Evolutionary conservation across 768 basidiomycete genomes (phyloP), one percentile per base, ranked within the genome.

Genomic region (Suillus subluteus): DNA sequence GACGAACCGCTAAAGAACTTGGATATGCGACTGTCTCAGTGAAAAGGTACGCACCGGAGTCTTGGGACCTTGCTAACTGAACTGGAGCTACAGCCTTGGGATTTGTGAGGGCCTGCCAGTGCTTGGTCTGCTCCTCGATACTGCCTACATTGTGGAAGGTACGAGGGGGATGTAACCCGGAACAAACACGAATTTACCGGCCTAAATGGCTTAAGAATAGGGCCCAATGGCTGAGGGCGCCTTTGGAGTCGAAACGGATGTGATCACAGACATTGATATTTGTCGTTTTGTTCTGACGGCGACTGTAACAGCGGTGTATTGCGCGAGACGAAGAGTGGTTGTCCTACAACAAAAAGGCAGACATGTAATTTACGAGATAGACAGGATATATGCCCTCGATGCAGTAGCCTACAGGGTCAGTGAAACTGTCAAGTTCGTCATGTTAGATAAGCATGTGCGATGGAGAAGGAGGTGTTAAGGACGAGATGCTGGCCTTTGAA

Each of bases 111-210:
- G 89, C 92, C 77, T 32, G 32, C 32, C 2, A 5, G 32, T 96
- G 95, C 64, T 84, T 81, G 11, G 95, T 87, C 77, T 98, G 93
- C 58, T 82, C 89, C 71, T 91, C 90, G 58, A 96, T 84, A 18
- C 91, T 92, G 37, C 89, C 90, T 89, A 81, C 79, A 87, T 88
- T 13, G 88, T 88, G 37, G 79, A 73, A 13, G 95, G 92, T 74
- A 92, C 87, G 65, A 98, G 82, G 3, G 94, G 91, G 73, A 99
- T 91, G 75, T 90, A 92, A 58, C 97, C 97, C 2, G 95, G 96
- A 55, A 89, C 83, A 81, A 97, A 99, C 70, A 98, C 86, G 66
- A 95, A 85, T 71, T 92, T 88, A 61, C 92, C 91, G 61, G 86
- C 84, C 74, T 91, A 91, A 80, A 96, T 87, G 5, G 89, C 96